Conservation (phyloP, 805 yeast species). For the Huiozyma sinensis region DNA sequence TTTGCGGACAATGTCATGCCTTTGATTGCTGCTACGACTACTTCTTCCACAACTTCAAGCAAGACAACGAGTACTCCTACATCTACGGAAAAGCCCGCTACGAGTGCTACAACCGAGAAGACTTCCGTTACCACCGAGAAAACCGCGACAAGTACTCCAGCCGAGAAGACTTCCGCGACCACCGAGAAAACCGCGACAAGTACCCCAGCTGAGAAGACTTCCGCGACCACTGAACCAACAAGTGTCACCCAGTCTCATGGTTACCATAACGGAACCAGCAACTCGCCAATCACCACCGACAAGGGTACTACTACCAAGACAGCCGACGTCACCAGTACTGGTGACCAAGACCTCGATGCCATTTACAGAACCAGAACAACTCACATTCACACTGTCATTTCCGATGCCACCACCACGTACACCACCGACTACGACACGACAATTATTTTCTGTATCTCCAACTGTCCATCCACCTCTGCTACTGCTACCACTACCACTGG, state of each 20-base stretch:
- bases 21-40: neutral
- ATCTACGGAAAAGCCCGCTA: neutral
- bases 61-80: too few relatives aligned
- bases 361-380: neutral
- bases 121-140: neutral
- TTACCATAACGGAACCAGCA: neutral
- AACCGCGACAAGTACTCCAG: neutral
- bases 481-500: neutral
- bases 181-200: neutral
- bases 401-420: neutral
- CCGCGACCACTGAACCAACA: neutral
- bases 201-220: neutral
- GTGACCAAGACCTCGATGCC: neutral
- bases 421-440: neutral
- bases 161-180: neutral
- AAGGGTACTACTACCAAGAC: neutral
- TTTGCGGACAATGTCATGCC: constrained; percentile 31
- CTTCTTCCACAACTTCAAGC: neutral
- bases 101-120: neutral
- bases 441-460: neutral
- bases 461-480: neutral
- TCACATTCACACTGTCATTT: neutral
- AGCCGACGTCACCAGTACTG: neutral
- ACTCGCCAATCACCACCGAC: neutral
- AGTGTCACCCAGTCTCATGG: neutral